Conservation (phyloP, 805 yeast genomes). For the Yarrowia osloensis region DNA sequence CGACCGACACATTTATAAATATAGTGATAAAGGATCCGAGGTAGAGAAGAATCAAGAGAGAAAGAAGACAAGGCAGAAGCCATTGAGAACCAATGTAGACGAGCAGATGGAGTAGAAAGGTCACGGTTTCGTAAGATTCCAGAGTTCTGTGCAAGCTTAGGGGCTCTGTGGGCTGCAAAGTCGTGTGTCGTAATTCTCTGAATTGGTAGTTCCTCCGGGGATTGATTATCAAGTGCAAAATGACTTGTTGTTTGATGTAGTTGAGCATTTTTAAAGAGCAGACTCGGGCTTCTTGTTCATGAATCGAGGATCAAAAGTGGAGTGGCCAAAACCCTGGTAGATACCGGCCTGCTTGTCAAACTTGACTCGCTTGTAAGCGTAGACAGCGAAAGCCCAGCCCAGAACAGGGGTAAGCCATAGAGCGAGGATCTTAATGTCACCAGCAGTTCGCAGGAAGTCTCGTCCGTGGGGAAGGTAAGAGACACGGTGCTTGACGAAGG, state of each 20-base stretch:
- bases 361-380: conserved; percentile 31
- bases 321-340: conserved; percentile 16
- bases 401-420: conserved; percentile 27
- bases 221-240: conserved; percentile 14
- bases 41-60: conserved; percentile 5
- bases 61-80: not conserved
- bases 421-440: not conserved
- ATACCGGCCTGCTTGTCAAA: conserved; percentile 26
- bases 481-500: conserved; percentile 28
- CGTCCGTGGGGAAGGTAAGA: not conserved
- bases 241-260: conserved; percentile 21
- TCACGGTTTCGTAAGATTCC: not conserved
- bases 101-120: not conserved
- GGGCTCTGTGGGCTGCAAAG: not conserved
- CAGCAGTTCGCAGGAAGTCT: conserved; percentile 8
- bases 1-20: conserved; percentile 24
- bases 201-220: not conserved
- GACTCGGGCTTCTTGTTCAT: conserved; percentile 23
- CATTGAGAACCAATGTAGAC: conserved; percentile 2
- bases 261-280: conserved; percentile 20
- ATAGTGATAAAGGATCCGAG: conserved; percentile 15
- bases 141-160: not conserved
- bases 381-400: conserved; percentile 29
- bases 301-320: conserved; percentile 25
- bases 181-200: not conserved